A percentile compares a stretch with the other conserved stretches of the same genome.
Conservation (phyloP, 495 filamentous ascomycete genomes). For the Amorphotheca resinae region DNA sequence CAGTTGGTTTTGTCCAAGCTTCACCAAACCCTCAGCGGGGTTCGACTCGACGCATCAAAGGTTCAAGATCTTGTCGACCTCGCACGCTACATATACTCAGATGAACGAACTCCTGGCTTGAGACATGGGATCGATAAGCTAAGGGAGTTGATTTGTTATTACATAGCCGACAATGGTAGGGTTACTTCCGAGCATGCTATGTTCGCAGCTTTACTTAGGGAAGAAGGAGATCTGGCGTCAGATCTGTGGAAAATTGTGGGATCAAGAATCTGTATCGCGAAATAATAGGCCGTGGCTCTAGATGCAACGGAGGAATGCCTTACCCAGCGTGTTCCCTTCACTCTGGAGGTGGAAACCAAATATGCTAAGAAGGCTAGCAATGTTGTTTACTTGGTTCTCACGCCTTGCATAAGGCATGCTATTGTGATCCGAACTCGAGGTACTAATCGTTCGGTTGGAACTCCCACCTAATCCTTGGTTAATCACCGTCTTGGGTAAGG, state of each 20-base stretch:
- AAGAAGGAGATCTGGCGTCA: background rate
- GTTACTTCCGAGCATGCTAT: constrained; percentile 1
- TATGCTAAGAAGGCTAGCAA: too few species aligned
- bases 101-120: constrained; percentile 2
- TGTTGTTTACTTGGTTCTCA: too few species aligned
- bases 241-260: background rate
- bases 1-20: constrained; percentile 16
- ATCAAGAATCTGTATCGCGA: too few species aligned
- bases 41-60: constrained; percentile 6
- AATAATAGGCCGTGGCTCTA: too few species aligned
- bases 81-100: constrained; percentile 17
- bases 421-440: too few species aligned
- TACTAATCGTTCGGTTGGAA: too few species aligned
- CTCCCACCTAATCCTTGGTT: too few species aligned
- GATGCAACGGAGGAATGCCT: too few species aligned
- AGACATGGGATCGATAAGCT: constrained; percentile 1
- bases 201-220: constrained; percentile 1
- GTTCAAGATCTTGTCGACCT: constrained; percentile 19
- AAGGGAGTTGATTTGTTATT: constrained; percentile 1
- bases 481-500: too few species aligned
- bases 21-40: constrained; percentile 12
- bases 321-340: too few species aligned
- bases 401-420: too few species aligned
- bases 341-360: too few species aligned
- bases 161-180: background rate